phyloP scores from a whole-genome alignment of 352 stramenopile genomes.

The Peronosclerospora sorghi region DNA sequence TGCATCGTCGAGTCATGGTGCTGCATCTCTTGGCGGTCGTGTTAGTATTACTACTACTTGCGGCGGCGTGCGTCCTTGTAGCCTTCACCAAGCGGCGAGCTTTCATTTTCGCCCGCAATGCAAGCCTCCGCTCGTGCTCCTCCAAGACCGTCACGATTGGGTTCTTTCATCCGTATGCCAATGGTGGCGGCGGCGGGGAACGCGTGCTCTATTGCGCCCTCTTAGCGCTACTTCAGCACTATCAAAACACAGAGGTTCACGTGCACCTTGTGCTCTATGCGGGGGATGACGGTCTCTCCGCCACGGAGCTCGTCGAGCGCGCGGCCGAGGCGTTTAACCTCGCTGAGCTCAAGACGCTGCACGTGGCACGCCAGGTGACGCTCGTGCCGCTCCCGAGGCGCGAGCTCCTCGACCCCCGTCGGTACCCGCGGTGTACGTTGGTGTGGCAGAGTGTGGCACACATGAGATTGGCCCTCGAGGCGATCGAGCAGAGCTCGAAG shows the following conservation, averaged over 20 bases:
- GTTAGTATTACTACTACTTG: too few species aligned
- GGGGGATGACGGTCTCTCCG: slow-evolving; percentile 60
- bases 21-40: too few species aligned
- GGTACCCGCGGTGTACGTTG: slow-evolving; percentile 89
- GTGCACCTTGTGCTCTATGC: slow-evolving; percentile 56
- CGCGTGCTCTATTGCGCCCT: slow-evolving; percentile 96
- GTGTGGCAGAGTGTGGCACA: slow-evolving; percentile 93
- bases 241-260: slow-evolving; percentile 8
- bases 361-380: too few species aligned
- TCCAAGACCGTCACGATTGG: too few species aligned
- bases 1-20: too few species aligned
- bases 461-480: slow-evolving; percentile 83
- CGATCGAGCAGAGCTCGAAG: slow-evolving; percentile 45
- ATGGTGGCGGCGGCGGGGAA: too few species aligned
- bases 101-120: too few species aligned
- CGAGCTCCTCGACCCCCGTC: slow-evolving; percentile 51
- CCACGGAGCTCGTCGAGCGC: slow-evolving; percentile 56
- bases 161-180: too few species aligned
- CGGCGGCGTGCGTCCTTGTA: too few species aligned
- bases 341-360: slow-evolving; percentile 71
- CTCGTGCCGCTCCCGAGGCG: too few species aligned
- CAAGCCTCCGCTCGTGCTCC: too few species aligned
- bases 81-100: too few species aligned
- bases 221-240: slow-evolving; percentile 61
- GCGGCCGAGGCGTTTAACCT: slow-evolving; percentile 82